These are phyloP conservation scores for Globisporangium apiculatum DNA, from an alignment of 352 stramenopile genomes.

Conservation along the genomic window DNA sequence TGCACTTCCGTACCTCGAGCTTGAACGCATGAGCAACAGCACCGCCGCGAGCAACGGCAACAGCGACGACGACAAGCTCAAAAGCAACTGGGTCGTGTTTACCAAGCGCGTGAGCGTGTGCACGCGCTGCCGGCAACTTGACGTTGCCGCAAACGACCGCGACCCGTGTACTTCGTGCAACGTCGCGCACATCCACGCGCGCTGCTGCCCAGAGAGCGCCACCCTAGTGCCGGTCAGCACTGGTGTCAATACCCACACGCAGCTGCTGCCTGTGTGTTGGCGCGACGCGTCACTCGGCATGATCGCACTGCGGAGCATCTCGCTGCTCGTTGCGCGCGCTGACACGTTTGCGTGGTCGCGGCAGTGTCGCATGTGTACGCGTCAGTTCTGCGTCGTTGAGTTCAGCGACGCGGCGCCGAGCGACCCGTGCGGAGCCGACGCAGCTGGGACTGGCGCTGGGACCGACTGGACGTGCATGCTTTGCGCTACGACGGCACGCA, in stretches of 20 bases:
- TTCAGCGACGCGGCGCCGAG: background rate
- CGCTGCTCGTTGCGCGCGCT: background rate
- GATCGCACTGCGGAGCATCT: background rate
- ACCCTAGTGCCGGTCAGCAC: background rate
- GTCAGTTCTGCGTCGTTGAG: background rate
- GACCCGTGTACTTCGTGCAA: slow-evolving; percentile 27
- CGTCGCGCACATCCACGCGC: slow-evolving; percentile 18
- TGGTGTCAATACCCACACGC: too few relatives aligned
- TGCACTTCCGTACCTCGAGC: slow-evolving; percentile 18
- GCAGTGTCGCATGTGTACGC: background rate
- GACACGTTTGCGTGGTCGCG: background rate
- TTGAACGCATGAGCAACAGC: slow-evolving; percentile 2
- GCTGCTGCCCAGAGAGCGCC: slow-evolving; percentile 16
- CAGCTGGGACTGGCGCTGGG: background rate
- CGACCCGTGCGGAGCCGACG: background rate
- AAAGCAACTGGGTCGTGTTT: slow-evolving; percentile 23
- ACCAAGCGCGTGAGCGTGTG: slow-evolving; percentile 43
- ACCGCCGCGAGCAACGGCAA: slow-evolving; percentile 1
- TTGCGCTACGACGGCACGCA: background rate
- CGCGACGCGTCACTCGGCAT: background rate
- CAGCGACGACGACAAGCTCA: background rate
- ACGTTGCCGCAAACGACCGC: slow-evolving; percentile 28
- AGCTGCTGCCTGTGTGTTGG: too few relatives aligned
- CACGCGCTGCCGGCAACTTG: slow-evolving; percentile 43
- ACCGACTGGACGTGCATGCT: background rate